Conservation (phyloP, 192 early-diverging fungal species). For the Obelidium mucronatum region DNA sequence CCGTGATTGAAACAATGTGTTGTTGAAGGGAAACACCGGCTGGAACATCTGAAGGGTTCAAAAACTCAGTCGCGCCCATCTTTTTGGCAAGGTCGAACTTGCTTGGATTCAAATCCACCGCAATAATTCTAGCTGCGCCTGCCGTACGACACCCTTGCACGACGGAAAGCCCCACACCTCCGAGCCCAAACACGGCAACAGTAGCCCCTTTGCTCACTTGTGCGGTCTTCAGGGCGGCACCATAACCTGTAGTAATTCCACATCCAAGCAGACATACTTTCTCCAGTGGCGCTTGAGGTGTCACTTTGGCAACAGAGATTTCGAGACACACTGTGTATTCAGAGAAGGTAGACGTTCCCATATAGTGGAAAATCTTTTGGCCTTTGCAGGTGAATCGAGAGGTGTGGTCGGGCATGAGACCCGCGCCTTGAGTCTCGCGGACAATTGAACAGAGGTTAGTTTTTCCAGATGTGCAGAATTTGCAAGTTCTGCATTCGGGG, state of each 20-base stretch:
- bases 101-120: conserved; percentile 84
- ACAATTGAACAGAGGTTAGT: conserved; percentile 95
- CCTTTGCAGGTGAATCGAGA: conserved; percentile 92
- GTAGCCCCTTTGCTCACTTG: conserved; percentile 78
- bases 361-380: conserved; percentile 91
- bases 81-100: conserved; percentile 84
- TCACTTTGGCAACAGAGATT: conserved; percentile 91
- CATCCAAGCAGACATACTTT: conserved; percentile 93
- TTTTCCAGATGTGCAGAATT: conserved; percentile 97
- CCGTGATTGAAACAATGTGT: conserved; percentile 88
- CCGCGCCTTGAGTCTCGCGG: conserved; percentile 83
- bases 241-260: conserved; percentile 96
- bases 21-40: conserved; percentile 76
- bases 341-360: conserved; percentile 90
- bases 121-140: conserved; percentile 78
- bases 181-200: conserved; percentile 94
- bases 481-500: conserved; percentile 89
- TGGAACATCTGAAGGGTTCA: conserved; percentile 85
- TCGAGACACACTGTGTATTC: conserved; percentile 91
- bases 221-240: conserved; percentile 92
- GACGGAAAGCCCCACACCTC: conserved; percentile 91
- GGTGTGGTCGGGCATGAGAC: conserved; percentile 95
- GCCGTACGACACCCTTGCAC: conserved; percentile 74
- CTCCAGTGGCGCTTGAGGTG: conserved; percentile 78
- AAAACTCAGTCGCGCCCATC: conserved; percentile 87